Base-by-base conservation (phyloP, 2,329 filamentous ascomycete genomes). In the Claviceps sp. region DNA sequence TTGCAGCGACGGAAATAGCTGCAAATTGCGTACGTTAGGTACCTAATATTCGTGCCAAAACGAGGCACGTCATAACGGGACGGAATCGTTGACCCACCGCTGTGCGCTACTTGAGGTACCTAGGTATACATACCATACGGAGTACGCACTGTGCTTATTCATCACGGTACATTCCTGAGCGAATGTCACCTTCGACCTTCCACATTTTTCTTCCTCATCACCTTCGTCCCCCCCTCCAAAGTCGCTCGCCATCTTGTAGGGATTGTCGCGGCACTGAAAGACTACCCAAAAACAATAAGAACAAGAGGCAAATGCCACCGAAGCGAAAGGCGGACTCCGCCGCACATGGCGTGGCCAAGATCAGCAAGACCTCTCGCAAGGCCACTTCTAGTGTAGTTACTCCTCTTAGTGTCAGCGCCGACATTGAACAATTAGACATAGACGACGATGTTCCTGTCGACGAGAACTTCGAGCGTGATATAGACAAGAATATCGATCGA, bases 281-380 rank as follows among this genome's bases (percentile, higher is more conserved):
- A 54, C 30, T 34, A 11, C 30, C 9, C 24, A 20, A 13, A 45
- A 45, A 26, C 24, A n/a, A 30, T 2, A 43, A 43, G 11, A 44
- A 44, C 8, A 7, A 46, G 30, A 24, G 2, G 7, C 45, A 37
- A 47, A 88, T 89, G 85, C 78, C 84, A 56, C 73, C 76, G 18
- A 89, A 89, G 70, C 77, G 84, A 63, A 88, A 88, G 71, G 84
- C 84, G 55, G 62, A 64, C 54, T 60, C 63, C 63, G 71, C 69
- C 59, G 70, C 70, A 53, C 67, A 71, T 53, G 74, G 71, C 50
- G 67, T 69, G 41, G 63, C 71, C 30, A 84, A 84, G 66, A 71
- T 72, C 34, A 77, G 78, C 53, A 77, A 74, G 61, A 70, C 72
- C 18, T 83, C 79, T 42, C 72, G 72, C 52, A 67, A 74, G 54